Conservation (phyloP, 768 basidiomycete species). For the Suillus luteus region DNA sequence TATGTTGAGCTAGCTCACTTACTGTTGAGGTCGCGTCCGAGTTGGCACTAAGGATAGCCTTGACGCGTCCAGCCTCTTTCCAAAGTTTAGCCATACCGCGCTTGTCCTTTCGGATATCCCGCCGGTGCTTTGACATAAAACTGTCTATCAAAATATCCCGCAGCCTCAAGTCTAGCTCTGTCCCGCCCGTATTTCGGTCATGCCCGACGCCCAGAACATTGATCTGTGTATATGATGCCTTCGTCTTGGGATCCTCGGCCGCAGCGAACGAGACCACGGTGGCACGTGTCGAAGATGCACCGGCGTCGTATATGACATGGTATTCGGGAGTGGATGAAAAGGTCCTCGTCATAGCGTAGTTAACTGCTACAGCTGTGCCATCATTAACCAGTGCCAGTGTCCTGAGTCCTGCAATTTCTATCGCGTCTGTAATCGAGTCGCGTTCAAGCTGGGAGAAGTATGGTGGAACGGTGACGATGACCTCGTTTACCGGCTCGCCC, state of each 20-base stretch:
- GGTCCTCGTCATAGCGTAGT: slow-evolving; percentile 95
- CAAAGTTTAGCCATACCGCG: slow-evolving; percentile 90
- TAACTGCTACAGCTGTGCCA: slow-evolving; percentile 92
- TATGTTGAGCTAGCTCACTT: slow-evolving; percentile 29
- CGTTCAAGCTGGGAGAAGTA: slow-evolving; percentile 91
- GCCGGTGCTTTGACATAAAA: slow-evolving; percentile 73
- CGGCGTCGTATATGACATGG: slow-evolving; percentile 94
- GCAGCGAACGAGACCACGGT: slow-evolving; percentile 71
- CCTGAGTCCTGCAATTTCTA: slow-evolving; percentile 86
- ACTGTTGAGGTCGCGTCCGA: slow-evolving; percentile 74
- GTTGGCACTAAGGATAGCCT: slow-evolving; percentile 93
- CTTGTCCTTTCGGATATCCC: slow-evolving; percentile 69
- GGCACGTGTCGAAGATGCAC: slow-evolving; percentile 79
- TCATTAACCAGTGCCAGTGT: slow-evolving; percentile 88
- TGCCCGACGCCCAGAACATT: slow-evolving; percentile 81
- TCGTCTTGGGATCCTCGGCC: slow-evolving; percentile 50
- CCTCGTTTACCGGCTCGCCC: slow-evolving; percentile 78
- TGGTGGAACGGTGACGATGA: slow-evolving; percentile 87
- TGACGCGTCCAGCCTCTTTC: slow-evolving; percentile 92
- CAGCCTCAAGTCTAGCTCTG: slow-evolving; percentile 81
- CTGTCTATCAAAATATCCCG: slow-evolving; percentile 76
- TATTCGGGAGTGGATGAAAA: slow-evolving; percentile 74
- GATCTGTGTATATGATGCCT: slow-evolving; percentile 64
- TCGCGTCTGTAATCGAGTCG: slow-evolving; percentile 87
- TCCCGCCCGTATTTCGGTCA: slow-evolving; percentile 74